Base-by-base conservation (phyloP, 306 rosid species). In the Quercus gilva region DNA sequence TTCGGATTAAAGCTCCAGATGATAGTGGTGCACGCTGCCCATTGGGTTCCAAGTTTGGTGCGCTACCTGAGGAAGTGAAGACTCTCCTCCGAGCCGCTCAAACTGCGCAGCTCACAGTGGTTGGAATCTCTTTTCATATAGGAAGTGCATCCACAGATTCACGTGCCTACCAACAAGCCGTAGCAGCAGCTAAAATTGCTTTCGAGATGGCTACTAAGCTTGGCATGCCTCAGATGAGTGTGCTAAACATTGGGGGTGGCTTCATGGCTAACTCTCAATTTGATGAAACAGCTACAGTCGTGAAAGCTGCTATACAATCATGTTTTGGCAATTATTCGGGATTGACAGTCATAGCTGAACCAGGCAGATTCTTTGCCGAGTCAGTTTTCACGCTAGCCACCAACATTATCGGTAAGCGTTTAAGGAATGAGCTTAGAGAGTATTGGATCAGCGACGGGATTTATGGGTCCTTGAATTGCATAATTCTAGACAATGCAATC, bases 391-490 rank as follows among this genome's bases (percentile, higher is more conserved):
- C 88, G 0, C 75, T 91, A 18, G 91, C 78, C 4, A 77, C 84
- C 0, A 85, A 43, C 59, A 71, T 91, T 3, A 85, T 91, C 8
- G 90, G 92, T 17, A 91, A 88, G 78, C 89, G 95, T 0, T 79
- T 85, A 0, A 80, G 92, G 6, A 87, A 87, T 0, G 75, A 80
- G 21, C 1, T 75, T 12, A 82, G 85, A 57, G 88, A 88, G 73
- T 91, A 87, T 35, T 91, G 94, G 92, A 90, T 88, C 23, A 85
- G 85, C 67, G 92, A 91, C 53, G 92, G 94, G 29, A 41, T 86
- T 15, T 83, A 86, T 18, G 89, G 92, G 6, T 75, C 89, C 4
- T 49, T 85, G 68, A 85, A 74, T 29, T 75, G 67, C 53, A 68
- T 82, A 15, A 10, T 85, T 9, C 72, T 73, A 69, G 91, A 88